Base-by-base conservation (phyloP, 176 grass and related monocot species). In the Bromus sterilis region DNA sequence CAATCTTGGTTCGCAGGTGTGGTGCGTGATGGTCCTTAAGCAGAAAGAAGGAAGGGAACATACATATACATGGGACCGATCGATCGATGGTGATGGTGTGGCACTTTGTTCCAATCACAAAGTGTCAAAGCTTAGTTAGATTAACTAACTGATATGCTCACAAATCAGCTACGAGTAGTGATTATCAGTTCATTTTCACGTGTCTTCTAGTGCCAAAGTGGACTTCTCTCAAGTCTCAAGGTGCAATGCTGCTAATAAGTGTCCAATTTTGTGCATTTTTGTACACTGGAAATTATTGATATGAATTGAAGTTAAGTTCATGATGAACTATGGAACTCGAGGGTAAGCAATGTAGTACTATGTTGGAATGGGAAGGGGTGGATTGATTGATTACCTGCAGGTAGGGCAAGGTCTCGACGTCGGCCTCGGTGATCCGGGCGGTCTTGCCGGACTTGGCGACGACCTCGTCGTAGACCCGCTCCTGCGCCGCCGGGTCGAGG, bases 331-430 rank as follows among this genome's bases (percentile, higher is more conserved):
- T n/a, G n/a, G n/a, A n/a, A n/a, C n/a, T n/a, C n/a, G n/a, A n/a
- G n/a, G n/a, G n/a, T 68, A 12, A 41, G 8, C 35, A 46, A 2
- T 51, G 48, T 43, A 43, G 11, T 0, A 61, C 16, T 26, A 42
- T 41, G 12, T 23, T 43, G 2, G 23, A 70, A 42, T 15, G 1
- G 14, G 37, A 40, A 26, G n/a, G n/a, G n/a, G n/a, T 4, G 8
- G 1, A 16, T 9, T n/a, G 34, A 53, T 46, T 44, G 7, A 62
- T 36, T 23, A 91, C 92, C 89, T 94, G 91, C 20, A 99, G 67
- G 76, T 89, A 99, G 7, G 80, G 76, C 96, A 99, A 95, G 44
- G 69, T 40, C 81, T 99, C 96, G 24, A 99, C 87, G 75, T 99
- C 93, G 12, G 86, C 55, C 70, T 99, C 97, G 21, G 93, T 96